Evolutionary conservation across 2,329 filamentous ascomycete species (phyloP), one percentile per base, ranked within the genome.

Genomic region (Chaetothyriales sp.): DNA sequence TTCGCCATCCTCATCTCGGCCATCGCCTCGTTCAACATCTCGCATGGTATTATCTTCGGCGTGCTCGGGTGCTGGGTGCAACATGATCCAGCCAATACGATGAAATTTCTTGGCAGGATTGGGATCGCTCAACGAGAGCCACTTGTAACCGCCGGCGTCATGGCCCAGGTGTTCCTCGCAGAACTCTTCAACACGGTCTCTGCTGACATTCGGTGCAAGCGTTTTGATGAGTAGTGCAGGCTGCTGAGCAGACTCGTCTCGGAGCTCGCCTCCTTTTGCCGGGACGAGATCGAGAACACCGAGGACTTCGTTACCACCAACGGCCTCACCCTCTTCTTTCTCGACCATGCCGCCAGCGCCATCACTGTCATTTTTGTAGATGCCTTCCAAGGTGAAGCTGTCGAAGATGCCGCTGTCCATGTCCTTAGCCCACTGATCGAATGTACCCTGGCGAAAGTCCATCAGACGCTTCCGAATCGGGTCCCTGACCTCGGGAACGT

Each of bases 51-150:
- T 75, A 5, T 76, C 70, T 19, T 77, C 74, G 33, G 33, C 15
- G 4, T 40, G 33, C 51, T 94, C 86, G 0, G 84, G 76, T 13
- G 81, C 81, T 15, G 88, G 85, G 63, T 97, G 85, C 8, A 98
- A 77, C 77, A 97, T 92, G 55, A 98, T 94, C 90, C 94, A 98
- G 19, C 92, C 92, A 67, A 98, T 97, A 19, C 92, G 84, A 65
- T 98, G 92, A 64, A 89, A 98, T 57, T 94, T 85, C 71, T 98
- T 98, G 63, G 88, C 85, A 1, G 92, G 92, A 64, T 98, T 98
- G 0, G 92, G 92, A 62, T 98, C 92, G 60, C 89, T 95, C 48
- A 98, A 77, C 33, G 90, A 97, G 4, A 98, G 75, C 82, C 90
- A 97, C 65, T 90, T 94, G 72, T 92, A 95, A 2, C 90, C 90